Evolutionary conservation across 805 yeast genomes (phyloP).

Genomic region (Yamadazyma laniorum): DNA sequence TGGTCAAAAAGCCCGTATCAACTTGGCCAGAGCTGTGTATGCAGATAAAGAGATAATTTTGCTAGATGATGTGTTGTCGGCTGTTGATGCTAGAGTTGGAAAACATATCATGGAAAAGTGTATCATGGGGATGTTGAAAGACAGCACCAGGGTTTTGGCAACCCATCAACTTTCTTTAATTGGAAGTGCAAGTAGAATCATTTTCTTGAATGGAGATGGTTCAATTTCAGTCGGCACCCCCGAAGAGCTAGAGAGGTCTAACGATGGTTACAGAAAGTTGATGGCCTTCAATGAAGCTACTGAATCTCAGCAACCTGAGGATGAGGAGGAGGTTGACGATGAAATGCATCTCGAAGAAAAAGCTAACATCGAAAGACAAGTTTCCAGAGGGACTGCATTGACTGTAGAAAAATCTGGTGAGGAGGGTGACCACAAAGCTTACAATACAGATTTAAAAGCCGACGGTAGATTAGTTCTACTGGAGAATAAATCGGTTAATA

Average conservation of each 20-base stretch:
- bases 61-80: slow-evolving; percentile 34
- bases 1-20: slow-evolving; percentile 35
- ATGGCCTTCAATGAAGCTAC: slow-evolving; percentile 23
- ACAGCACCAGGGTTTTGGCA: slow-evolving; percentile 31
- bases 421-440: slow-evolving; percentile 30
- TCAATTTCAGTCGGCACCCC: slow-evolving; percentile 24
- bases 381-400: slow-evolving; percentile 1
- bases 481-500: slow-evolving; percentile 60
- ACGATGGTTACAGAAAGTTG: slow-evolving; percentile 25
- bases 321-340: slow-evolving; percentile 16
- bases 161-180: slow-evolving; percentile 34
- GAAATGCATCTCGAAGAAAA: slow-evolving; percentile 21
- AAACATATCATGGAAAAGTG: slow-evolving; percentile 31
- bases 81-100: slow-evolving; percentile 37
- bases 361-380: slow-evolving; percentile 5
- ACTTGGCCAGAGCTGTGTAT: slow-evolving; percentile 34
- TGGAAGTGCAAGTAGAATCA: slow-evolving; percentile 25
- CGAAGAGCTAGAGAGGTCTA: slow-evolving; percentile 20
- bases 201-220: slow-evolving; percentile 30
- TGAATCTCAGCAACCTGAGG: slow-evolving; percentile 17
- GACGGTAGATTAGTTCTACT: slow-evolving; percentile 32
- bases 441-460: slow-evolving; percentile 22
- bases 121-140: slow-evolving; percentile 22
- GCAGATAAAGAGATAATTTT: slow-evolving; percentile 26
- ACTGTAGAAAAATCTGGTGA: slow-evolving; percentile 19